These are phyloP conservation scores for Hortiboletus flavorubellus DNA, from an alignment of 768 basidiomycete genomes.

Conservation along the genomic window DNA sequence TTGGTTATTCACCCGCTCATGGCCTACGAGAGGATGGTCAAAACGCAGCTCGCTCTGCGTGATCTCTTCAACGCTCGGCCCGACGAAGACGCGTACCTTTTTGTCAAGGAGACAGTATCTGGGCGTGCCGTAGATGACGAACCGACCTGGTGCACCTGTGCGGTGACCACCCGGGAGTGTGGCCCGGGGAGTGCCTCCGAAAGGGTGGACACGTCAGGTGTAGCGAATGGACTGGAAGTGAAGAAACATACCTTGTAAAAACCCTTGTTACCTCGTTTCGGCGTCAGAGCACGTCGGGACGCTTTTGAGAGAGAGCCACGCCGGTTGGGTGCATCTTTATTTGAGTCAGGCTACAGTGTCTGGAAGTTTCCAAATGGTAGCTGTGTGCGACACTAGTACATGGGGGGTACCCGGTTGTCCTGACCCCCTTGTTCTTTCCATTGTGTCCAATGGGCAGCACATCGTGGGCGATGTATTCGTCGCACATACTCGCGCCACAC, in stretches of 20 bases:
- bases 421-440: too few species aligned
- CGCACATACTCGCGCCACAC: too few species aligned
- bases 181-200: conserved; percentile 77
- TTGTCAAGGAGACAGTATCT: conserved; percentile 83
- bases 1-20: not conserved
- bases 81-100: conserved; percentile 80
- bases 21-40: not conserved
- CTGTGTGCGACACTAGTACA: too few species aligned
- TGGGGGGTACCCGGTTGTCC: too few species aligned
- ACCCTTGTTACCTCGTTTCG: conserved; percentile 92
- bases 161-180: conserved; percentile 79
- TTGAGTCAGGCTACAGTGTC: too few species aligned
- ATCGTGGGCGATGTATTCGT: too few species aligned
- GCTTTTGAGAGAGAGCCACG: conserved; percentile 70
- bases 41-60: conserved; percentile 51
- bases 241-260: conserved; percentile 74
- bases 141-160: conserved; percentile 86
- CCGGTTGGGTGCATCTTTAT: conserved; percentile 61
- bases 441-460: too few species aligned
- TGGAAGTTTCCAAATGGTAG: too few species aligned
- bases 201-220: not conserved
- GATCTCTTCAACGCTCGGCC: conserved; percentile 68
- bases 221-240: not conserved
- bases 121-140: conserved; percentile 70
- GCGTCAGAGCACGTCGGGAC: conserved; percentile 74